A percentile compares a stretch with the other conserved stretches of the same genome.
phyloP scores from a whole-genome alignment of 257 asterid genomes.

The Fraxinus americana region DNA sequence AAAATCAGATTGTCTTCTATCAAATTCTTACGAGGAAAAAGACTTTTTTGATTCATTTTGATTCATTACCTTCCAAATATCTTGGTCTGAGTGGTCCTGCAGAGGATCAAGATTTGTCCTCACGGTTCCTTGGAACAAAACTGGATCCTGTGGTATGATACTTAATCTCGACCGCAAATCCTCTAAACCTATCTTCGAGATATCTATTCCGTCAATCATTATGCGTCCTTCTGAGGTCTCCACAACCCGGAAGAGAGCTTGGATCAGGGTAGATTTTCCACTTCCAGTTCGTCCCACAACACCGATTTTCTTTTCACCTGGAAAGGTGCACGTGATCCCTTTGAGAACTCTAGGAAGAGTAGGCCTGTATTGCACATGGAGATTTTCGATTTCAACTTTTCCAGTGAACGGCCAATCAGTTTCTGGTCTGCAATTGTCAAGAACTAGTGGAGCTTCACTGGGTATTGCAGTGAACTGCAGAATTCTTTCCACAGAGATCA shows the following conservation, averaged over 20 bases:
- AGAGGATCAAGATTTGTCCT: conserved; percentile 76
- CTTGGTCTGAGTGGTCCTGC: conserved; percentile 58
- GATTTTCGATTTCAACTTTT: conserved; percentile 57
- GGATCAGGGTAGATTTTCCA: too few relatives aligned
- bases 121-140: conserved; percentile 76
- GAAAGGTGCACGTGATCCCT: too few relatives aligned
- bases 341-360: too few relatives aligned
- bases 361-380: conserved; percentile 68
- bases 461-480: conserved; percentile 63
- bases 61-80: conserved; percentile 70
- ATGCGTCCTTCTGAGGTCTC: too few relatives aligned
- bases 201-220: too few relatives aligned
- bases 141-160: conserved; percentile 87
- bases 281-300: too few relatives aligned
- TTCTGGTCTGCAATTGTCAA: conserved; percentile 56
- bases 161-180: conserved; percentile 62
- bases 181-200: too few relatives aligned
- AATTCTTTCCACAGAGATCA: conserved; percentile 81
- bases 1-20: neutral
- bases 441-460: conserved; percentile 69
- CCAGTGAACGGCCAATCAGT: conserved; percentile 73
- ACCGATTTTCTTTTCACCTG: too few relatives aligned
- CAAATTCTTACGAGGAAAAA: neutral
- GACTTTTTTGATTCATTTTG: too few relatives aligned
- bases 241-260: too few relatives aligned